Conservation (phyloP, 257 asterid genomes). For the Sherardia arvensis region DNA sequence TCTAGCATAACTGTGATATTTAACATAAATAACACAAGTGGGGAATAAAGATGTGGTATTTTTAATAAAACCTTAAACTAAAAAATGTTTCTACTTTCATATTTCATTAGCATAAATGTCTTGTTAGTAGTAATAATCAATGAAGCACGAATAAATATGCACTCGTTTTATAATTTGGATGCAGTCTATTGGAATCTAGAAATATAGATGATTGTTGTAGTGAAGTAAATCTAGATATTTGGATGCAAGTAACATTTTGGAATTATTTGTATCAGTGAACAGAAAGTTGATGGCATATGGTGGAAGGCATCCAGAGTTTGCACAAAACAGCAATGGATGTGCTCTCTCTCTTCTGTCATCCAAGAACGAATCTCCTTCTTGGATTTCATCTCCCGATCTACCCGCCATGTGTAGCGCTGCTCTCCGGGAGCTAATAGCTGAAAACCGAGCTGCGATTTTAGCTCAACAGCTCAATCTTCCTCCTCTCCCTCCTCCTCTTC, state of each 20-base stretch:
- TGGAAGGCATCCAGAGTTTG: constrained; percentile 16
- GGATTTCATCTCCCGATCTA: constrained; percentile 30
- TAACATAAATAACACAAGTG: too few relatives aligned
- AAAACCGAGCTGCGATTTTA: constrained; percentile 40
- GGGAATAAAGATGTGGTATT: too few relatives aligned
- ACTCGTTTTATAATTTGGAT: too few relatives aligned
- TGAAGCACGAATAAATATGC: too few relatives aligned
- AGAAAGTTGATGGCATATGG: constrained; percentile 10
- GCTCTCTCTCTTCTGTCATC: constrained; percentile 93
- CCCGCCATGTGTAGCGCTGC: constrained; percentile 48
- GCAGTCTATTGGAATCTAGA: too few relatives aligned
- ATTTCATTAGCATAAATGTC: too few relatives aligned
- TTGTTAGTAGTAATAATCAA: too few relatives aligned
- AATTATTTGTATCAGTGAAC: background rate
- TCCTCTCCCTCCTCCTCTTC: constrained; percentile 13
- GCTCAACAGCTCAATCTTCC: constrained; percentile 23
- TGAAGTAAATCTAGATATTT: too few relatives aligned
- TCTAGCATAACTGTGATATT: too few relatives aligned
- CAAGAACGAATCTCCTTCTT: constrained; percentile 13
- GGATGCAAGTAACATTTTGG: background rate
- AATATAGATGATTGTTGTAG: too few relatives aligned
- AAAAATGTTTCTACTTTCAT: too few relatives aligned
- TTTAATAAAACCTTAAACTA: too few relatives aligned
- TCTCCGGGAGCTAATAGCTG: constrained; percentile 53
- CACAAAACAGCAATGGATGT: constrained; percentile 21